Evolutionary conservation across 129 eudicot species (phyloP).

Genomic region (Flaveria brownii): DNA sequence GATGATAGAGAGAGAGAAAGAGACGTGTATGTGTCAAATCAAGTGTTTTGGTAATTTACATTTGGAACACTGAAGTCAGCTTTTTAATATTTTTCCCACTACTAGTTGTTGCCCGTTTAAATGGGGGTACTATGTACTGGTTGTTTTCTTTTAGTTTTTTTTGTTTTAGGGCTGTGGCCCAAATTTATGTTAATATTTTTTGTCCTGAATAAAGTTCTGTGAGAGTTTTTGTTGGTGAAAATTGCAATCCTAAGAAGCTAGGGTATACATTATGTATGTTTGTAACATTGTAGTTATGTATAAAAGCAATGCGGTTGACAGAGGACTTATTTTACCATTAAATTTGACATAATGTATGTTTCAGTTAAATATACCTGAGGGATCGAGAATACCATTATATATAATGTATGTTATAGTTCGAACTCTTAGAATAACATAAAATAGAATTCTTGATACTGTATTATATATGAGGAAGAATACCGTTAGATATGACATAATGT

Average conservation of each 20-base stretch:
- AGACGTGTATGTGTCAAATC: slow-evolving; percentile 48
- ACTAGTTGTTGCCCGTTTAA: slow-evolving; percentile 33
- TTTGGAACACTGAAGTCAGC: slow-evolving; percentile 38
- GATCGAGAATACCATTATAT: no score
- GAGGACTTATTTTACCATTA: no score
- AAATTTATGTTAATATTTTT: slow-evolving; percentile 29
- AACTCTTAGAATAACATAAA: no score
- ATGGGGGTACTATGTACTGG: slow-evolving; percentile 26
- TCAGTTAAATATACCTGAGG: no score
- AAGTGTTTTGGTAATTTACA: slow-evolving; percentile 41
- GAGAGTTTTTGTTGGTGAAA: background rate
- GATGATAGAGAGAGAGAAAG: slow-evolving; percentile 40
- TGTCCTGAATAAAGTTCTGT: background rate
- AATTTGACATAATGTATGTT: no score
- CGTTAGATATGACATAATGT: no score
- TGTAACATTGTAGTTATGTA: background rate
- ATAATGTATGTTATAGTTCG: no score
- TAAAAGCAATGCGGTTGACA: no score
- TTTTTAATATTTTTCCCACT: slow-evolving; percentile 31
- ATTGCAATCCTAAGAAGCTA: background rate
- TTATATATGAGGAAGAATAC: no score
- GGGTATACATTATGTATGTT: background rate
- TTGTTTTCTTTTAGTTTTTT: slow-evolving; percentile 1
- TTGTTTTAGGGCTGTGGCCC: slow-evolving; percentile 26
- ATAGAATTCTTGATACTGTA: no score